Evolutionary conservation across 2,329 filamentous ascomycete species (phyloP), one percentile per base, ranked within the genome.

Genomic region (Salinomyces thailandicus): DNA sequence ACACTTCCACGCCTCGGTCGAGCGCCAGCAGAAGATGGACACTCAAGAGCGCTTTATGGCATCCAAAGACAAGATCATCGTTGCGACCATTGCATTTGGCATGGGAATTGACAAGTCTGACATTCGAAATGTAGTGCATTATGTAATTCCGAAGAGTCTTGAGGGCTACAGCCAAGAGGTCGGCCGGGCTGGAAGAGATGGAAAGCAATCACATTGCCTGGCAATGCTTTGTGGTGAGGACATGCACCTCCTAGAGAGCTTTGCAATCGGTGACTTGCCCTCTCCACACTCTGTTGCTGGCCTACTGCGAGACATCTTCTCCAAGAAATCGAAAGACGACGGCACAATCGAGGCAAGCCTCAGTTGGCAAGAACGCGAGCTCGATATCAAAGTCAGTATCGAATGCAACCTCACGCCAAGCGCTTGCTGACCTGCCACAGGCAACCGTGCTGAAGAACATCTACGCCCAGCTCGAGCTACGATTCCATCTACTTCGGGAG

Each of bases 131-230:
- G 91, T 98, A 18, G 84, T 98, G 24, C 91, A 98, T 54, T 81
- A 93, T 51, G 82, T 79, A 27, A 70, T 96, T 5, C 91, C 91
- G 1, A 96, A 96, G 61, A 94, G 85, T 50, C 66, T 98, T 36
- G 91, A 98, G 62, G 91, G 91, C 1, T 98, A 98, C 59, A 98
- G 98, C 54, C 91, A 98, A 57, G 91, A 98, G 59, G 96, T 91
- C 29, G 91, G 91, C 1, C 81, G 91, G 50, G 91, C 91, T 40
- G 91, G 91, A 5, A 77, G 91, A 57, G 91, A 98, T 58, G 89
- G 89, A 5, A 77, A 84, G 47, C 73, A 72, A 15, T 75, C 72
- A 38, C 61, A 64, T 16, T 79, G 75, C 49, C 64, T 77, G 57
- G 63, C 77, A 30, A 77, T 70, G 42, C 59, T 78, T 3, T 73